Percentiles rank a stretch among this genome's conserved stretches.
phyloP scores from a whole-genome alignment of 768 basidiomycete genomes.

The Podaxis rugospora region DNA sequence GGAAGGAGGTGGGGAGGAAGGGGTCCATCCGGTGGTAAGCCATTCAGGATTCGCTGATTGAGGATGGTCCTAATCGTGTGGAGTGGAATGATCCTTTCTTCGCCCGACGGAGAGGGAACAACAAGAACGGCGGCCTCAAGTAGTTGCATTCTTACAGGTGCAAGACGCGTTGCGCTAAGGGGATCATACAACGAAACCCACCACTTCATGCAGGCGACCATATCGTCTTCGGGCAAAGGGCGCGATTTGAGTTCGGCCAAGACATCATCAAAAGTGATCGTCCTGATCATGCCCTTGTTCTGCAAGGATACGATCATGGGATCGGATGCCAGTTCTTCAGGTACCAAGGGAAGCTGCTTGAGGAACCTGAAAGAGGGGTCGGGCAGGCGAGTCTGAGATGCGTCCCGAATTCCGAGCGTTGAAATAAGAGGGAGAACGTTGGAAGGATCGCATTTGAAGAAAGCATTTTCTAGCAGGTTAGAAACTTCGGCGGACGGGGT shows the following conservation, averaged over 20 bases:
- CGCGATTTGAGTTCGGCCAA: constrained; percentile 67
- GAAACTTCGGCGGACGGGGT: constrained; percentile 85
- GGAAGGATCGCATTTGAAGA: constrained; percentile 60
- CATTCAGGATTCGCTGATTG: constrained; percentile 52
- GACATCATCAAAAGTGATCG: constrained; percentile 80
- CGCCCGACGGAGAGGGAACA: constrained; percentile 26
- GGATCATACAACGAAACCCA: constrained; percentile 49
- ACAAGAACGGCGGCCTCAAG: constrained; percentile 66
- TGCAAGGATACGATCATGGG: constrained; percentile 66
- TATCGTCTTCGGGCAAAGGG: constrained; percentile 68
- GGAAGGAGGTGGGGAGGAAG: constrained; percentile 73
- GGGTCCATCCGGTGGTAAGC: constrained; percentile 71
- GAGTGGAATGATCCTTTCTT: constrained; percentile 62
- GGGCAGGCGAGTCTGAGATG: constrained; percentile 67
- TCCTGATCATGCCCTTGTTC: constrained; percentile 58
- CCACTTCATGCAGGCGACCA: constrained; percentile 85
- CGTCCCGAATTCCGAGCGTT: constrained; percentile 63
- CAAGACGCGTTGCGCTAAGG: not conserved
- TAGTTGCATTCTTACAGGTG: constrained; percentile 52
- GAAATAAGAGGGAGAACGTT: constrained; percentile 69
- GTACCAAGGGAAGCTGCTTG: constrained; percentile 70
- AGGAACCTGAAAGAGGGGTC: constrained; percentile 75
- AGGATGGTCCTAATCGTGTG: constrained; percentile 68
- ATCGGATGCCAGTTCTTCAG: constrained; percentile 50
- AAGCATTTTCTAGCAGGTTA: constrained; percentile 63